Evolutionary conservation across 208 protist species (phyloP), one percentile per base, ranked within the genome.

Genomic region (Crithidia thermophila): DNA sequence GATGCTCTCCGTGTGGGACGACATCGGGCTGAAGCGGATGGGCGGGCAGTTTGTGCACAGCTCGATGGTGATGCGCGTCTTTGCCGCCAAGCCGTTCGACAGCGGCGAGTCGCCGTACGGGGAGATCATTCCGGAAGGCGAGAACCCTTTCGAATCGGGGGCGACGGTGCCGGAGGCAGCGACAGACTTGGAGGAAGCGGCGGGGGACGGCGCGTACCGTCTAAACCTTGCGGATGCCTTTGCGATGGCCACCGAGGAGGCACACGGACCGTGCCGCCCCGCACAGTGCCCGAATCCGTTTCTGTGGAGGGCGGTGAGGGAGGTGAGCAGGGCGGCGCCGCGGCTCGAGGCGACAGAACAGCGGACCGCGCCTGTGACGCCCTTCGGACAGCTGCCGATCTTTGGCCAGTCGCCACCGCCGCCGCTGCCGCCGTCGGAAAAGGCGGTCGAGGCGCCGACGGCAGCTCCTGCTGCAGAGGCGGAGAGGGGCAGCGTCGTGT

Each of bases 31-130:
- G 42, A 81, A 76, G 59, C 65, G 88, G 25, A 67, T 94, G n/a
- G 88, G 82, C 11, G 59, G 60, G 28, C 67, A 77, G 18, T 96
- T 96, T 77, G 70, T 94, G 52, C 91, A 94, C 75, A 96, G 91
- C 61, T 93, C 81, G 13, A 94, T 94, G 91, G 75, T 96, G 33
- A 84, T 94, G 79, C 90, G 87, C 27, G 88, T 96, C 20, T 93
- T 90, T 66, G 91, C 91, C 4, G 88, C 83, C 10, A 77, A 58
- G 21, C 77, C 81, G 14, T 74, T 78, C 9, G 79, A 73, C 30
- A 55, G 74, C 34, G 67, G 61, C 11, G 77, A 83, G 59, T 68
- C 72, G 3, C 67, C 84, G 47, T 91, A 91, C 56, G 80, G 80
- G 18, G 45, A 60, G 27, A 37, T 88, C 20, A 71, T 45, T 46